A percentile compares a stretch with the other conserved stretches of the same genome.
phyloP scores from a whole-genome alignment of 805 yeast genomes.

The Ogataea methanolica region DNA sequence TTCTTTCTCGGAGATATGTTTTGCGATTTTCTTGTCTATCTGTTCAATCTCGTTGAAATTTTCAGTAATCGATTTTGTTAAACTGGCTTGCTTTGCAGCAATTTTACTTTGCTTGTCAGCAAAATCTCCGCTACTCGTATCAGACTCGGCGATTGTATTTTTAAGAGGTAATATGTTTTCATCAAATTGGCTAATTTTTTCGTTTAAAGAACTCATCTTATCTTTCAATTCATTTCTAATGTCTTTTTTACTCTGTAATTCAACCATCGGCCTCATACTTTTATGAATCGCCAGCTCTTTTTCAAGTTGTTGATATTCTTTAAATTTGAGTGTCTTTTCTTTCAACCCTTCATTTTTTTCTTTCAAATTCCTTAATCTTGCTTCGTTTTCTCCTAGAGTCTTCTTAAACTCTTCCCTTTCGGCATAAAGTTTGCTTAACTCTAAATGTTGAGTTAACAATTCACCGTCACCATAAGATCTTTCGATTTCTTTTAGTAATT shows the following conservation, averaged over 20 bases:
- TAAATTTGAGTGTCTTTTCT: conserved; percentile 42
- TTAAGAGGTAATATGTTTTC: conserved; percentile 18
- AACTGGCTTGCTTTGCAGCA: conserved; percentile 5
- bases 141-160: conserved; percentile 11
- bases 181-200: conserved; percentile 20
- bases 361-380: conserved; percentile 30
- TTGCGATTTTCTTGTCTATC: conserved; percentile 23
- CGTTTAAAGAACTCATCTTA: conserved; percentile 21
- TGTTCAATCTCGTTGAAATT: conserved; percentile 8
- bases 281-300: conserved; percentile 34
- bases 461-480: conserved; percentile 67
- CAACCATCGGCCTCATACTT: conserved; percentile 33
- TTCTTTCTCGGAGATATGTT: conserved; percentile 29
- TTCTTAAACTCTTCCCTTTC: conserved; percentile 27
- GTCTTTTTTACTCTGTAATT: conserved; percentile 31
- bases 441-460: conserved; percentile 51
- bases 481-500: conserved; percentile 70
- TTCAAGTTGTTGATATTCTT: conserved; percentile 41
- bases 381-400: conserved; percentile 27
- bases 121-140: conserved; percentile 14
- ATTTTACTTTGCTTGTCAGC: conserved; percentile 10
- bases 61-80: conserved; percentile 2
- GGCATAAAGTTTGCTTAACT: conserved; percentile 48
- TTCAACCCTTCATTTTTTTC: conserved; percentile 35
- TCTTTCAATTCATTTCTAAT: conserved; percentile 28